Conservation (phyloP, 169 alveolate genomes). For the Theileria annulata region DNA sequence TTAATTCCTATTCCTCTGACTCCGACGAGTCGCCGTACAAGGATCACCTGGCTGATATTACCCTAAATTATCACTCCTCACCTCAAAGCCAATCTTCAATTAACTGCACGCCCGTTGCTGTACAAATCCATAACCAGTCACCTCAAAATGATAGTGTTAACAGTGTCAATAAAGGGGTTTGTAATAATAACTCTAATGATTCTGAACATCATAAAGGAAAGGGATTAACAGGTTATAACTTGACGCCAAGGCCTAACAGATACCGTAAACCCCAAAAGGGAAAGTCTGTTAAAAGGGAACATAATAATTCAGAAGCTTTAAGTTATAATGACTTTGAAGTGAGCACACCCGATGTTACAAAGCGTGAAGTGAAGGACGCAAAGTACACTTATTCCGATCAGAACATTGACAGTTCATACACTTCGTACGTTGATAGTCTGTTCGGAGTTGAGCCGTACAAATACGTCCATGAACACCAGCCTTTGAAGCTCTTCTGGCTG, state of each 20-base stretch:
- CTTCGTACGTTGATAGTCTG: conserved; percentile 21
- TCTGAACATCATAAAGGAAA: neutral
- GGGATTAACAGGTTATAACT: neutral
- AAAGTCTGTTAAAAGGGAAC: neutral
- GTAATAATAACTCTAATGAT: conserved; percentile 1
- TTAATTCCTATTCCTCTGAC: conserved; percentile 15
- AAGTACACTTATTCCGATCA: conserved; percentile 2
- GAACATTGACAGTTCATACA: neutral
- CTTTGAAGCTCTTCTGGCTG: conserved; percentile 56
- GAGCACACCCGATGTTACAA: conserved; percentile 10
- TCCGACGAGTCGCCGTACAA: conserved; percentile 32
- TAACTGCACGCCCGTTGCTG: conserved; percentile 25
- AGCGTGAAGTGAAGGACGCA: neutral
- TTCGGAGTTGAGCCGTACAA: conserved; percentile 36
- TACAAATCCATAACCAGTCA: neutral
- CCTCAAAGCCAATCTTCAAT: conserved; percentile 22
- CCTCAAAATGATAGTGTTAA: neutral
- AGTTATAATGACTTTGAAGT: neutral
- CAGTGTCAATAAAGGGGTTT: neutral
- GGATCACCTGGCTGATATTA: conserved; percentile 16
- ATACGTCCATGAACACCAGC: conserved; percentile 36
- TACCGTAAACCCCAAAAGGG: neutral
- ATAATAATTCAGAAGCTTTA: neutral
- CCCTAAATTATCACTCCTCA: conserved; percentile 8
- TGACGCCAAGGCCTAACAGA: neutral